Evolutionary conservation across 2,329 filamentous ascomycete genomes (phyloP).

Genomic region (Aspergillus fructus): DNA sequence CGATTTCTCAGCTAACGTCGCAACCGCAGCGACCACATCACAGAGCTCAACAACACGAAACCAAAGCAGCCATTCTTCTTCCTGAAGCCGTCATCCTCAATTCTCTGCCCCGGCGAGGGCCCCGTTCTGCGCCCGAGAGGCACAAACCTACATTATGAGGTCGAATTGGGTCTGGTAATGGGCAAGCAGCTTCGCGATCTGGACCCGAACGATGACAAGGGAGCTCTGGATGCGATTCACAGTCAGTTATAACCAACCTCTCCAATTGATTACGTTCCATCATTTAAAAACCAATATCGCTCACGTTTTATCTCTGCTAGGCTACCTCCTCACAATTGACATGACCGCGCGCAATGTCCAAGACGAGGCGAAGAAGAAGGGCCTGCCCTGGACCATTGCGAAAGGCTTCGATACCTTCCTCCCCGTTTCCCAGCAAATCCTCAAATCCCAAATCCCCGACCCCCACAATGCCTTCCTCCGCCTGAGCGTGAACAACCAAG

Average conservation of each 20-base stretch:
- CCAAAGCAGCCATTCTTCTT: constrained; percentile 99
- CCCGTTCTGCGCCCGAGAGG: constrained; percentile 80
- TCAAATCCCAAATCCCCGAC: constrained; percentile 76
- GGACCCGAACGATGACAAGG: constrained; percentile 68
- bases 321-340: constrained; percentile 88
- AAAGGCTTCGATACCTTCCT: constrained; percentile 99
- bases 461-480: constrained; percentile 87
- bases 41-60: constrained; percentile 80
- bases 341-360: constrained; percentile 97
- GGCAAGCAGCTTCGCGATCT: constrained; percentile 78
- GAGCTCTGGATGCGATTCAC: constrained; percentile 78
- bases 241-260: constrained; percentile 46
- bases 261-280: background rate
- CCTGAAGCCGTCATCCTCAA: constrained; percentile 86
- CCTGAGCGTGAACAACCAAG: constrained; percentile 76
- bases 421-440: constrained; percentile 78
- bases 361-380: constrained; percentile 95
- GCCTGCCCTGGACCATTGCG: constrained; percentile 90
- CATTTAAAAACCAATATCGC: background rate
- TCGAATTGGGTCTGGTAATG: constrained; percentile 88
- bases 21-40: constrained; percentile 75
- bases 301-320: constrained; percentile 42
- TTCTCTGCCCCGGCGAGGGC: constrained; percentile 75
- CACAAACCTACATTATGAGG: constrained; percentile 87
- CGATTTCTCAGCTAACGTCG: constrained; percentile 4